Conservation (phyloP, 768 basidiomycete species). For the Leccinum boreale region DNA sequence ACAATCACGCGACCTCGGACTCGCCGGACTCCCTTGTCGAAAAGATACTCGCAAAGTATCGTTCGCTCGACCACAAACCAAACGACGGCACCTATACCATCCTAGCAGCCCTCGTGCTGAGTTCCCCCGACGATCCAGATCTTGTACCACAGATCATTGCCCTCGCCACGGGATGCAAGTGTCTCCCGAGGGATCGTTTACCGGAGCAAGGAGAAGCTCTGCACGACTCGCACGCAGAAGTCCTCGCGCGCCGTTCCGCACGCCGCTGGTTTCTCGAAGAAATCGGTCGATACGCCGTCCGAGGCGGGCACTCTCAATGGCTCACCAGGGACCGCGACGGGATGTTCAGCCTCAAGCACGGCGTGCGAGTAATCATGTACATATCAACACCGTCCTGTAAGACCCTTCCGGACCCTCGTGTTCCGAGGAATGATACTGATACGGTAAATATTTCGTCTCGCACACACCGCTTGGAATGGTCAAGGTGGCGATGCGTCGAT, state of each 20-base stretch:
- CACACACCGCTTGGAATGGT: not conserved
- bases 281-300: slow-evolving; percentile 30
- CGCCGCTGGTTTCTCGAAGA: slow-evolving; percentile 81
- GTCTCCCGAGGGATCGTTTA: slow-evolving; percentile 61
- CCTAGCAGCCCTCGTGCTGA: slow-evolving; percentile 55
- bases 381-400: slow-evolving; percentile 67
- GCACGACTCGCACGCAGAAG: slow-evolving; percentile 91
- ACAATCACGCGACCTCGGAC: not conserved
- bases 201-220: slow-evolving; percentile 71
- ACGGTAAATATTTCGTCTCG: not conserved
- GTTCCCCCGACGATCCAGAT: slow-evolving; percentile 22
- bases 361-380: slow-evolving; percentile 62
- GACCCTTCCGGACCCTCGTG: slow-evolving; percentile 25
- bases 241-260: slow-evolving; percentile 80
- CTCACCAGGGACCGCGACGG: slow-evolving; percentile 36
- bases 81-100: slow-evolving; percentile 60
- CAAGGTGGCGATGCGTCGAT: slow-evolving; percentile 90
- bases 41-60: slow-evolving; percentile 43
- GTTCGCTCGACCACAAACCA: slow-evolving; percentile 46
- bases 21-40: slow-evolving; percentile 31
- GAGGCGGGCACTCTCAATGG: slow-evolving; percentile 46
- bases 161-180: slow-evolving; percentile 82
- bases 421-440: not conserved
- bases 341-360: slow-evolving; percentile 44
- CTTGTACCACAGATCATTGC: slow-evolving; percentile 54